These are phyloP conservation scores for Suhomyces emberorum DNA, from an alignment of 805 yeast genomes.

Conservation along the genomic window DNA sequence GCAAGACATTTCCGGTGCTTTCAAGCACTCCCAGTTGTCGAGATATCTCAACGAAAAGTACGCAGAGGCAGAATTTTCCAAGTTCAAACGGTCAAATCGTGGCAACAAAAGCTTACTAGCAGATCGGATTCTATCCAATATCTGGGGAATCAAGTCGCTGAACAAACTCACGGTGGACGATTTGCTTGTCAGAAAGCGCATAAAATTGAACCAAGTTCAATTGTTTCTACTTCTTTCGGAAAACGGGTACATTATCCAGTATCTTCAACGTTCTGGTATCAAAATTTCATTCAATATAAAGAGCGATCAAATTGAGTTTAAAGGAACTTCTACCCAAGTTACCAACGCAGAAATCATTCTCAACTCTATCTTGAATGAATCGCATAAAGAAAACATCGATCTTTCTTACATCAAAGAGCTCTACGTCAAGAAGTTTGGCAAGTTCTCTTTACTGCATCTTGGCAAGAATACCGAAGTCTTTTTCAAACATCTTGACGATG, in stretches of 20 bases:
- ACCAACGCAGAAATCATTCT: conserved; percentile 44
- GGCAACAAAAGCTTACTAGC: conserved; percentile 16
- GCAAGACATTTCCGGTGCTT: conserved; percentile 8
- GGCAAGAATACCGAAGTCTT: conserved; percentile 34
- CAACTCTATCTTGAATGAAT: conserved; percentile 24
- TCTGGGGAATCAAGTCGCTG: conserved; percentile 32
- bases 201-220: conserved; percentile 35
- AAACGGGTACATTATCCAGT: conserved; percentile 37
- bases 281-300: conserved; percentile 31
- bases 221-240: conserved; percentile 39
- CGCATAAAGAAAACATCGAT: conserved; percentile 29
- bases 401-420: conserved; percentile 24
- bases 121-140: conserved; percentile 25
- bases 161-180: conserved; percentile 21
- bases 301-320: conserved; percentile 29
- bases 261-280: conserved; percentile 41
- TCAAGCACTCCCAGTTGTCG: conserved; percentile 11
- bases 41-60: conserved; percentile 9
- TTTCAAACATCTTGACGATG: conserved; percentile 26
- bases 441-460: conserved; percentile 22
- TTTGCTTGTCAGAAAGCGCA: conserved; percentile 30
- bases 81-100: conserved; percentile 2
- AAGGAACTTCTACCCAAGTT: conserved; percentile 41
- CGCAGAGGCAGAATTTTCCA: conserved; percentile 5
- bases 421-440: conserved; percentile 26